Evolutionary conservation across 1,284 basidiomycete species (phyloP).

Genomic region (Apiotrichum montevideense): DNA sequence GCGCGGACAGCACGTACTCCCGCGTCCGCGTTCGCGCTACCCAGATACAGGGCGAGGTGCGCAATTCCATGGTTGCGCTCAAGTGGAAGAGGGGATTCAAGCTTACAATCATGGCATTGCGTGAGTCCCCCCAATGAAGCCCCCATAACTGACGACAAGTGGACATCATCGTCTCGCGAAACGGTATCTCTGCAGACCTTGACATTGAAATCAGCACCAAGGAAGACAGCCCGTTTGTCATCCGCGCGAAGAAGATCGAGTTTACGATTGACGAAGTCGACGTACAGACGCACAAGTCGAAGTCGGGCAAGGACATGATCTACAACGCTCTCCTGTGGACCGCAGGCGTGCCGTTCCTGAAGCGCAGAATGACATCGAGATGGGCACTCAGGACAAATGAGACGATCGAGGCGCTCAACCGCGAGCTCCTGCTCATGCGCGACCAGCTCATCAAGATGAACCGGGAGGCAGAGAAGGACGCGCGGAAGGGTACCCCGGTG

Average conservation of each 20-base stretch:
- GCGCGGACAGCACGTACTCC: background rate
- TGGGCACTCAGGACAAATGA: background rate
- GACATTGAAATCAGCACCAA: conserved; percentile 9
- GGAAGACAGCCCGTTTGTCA: background rate
- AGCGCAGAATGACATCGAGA: background rate
- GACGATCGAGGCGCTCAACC: background rate
- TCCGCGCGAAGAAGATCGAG: conserved; percentile 2
- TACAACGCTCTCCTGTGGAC: background rate
- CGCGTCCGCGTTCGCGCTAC: background rate
- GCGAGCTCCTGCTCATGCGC: conserved; percentile 1
- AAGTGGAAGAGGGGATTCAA: conserved; percentile 1
- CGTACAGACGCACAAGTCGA: background rate
- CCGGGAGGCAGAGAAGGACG: background rate
- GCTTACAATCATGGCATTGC: conserved; percentile 3
- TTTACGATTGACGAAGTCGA: conserved; percentile 8
- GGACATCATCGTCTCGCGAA: conserved; percentile 9
- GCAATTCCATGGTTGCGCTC: conserved; percentile 1
- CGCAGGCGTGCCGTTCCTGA: conserved; percentile 5
- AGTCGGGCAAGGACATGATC: conserved; percentile 1
- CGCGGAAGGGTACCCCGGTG: background rate
- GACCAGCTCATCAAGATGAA: background rate
- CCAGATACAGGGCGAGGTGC: conserved; percentile 15
- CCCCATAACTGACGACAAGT: background rate
- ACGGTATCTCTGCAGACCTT: conserved; percentile 3
- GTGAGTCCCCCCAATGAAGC: background rate